Conservation (phyloP, 441 rosid species). For the Cnidoscolus chayamansa region DNA sequence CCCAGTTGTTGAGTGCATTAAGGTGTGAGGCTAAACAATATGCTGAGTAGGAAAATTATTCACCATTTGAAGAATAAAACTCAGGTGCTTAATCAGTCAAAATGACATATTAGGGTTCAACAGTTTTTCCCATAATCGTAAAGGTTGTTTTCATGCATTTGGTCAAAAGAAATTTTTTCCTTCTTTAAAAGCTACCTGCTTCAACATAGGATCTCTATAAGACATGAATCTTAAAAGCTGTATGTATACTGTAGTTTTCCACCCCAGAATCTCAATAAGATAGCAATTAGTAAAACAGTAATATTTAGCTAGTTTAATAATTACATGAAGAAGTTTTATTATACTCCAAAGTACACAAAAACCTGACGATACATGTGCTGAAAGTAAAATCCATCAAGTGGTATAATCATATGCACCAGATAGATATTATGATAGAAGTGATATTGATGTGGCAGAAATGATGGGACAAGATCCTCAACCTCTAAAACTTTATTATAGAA, state of each 20-base stretch:
- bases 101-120: background rate
- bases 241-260: background rate
- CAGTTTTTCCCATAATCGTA: background rate
- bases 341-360: background rate
- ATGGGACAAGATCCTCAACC: no score
- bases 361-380: background rate
- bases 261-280: background rate
- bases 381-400: background rate
- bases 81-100: no score
- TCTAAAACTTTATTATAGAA: no score
- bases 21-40: background rate
- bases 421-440: no score
- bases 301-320: background rate
- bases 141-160: background rate
- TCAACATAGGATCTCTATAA: background rate
- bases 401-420: constrained; percentile 5
- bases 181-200: background rate
- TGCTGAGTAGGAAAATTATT: background rate
- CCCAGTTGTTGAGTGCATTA: background rate
- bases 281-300: background rate
- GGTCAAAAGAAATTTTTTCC: background rate
- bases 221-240: background rate
- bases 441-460: no score
- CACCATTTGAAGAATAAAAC: no score
- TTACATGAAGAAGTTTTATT: background rate